These are phyloP conservation scores for Pelargonium australe DNA, from an alignment of 441 rosid genomes.

Conservation along the genomic window DNA sequence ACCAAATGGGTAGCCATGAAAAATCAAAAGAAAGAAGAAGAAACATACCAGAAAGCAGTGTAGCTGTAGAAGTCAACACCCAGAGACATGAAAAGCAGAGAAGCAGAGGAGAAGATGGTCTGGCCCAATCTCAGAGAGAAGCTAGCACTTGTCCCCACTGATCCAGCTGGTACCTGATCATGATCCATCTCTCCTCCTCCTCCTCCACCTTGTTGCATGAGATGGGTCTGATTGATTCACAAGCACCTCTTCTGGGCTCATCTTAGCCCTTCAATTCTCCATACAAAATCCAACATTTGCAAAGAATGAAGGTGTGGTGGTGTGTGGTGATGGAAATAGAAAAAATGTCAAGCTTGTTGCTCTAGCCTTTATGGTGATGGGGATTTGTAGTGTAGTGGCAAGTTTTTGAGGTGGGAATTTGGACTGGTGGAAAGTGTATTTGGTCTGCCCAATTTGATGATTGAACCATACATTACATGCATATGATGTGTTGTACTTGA, in stretches of 20 bases:
- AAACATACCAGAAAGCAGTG: conserved; percentile 71
- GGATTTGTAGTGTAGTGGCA: conserved; percentile 1
- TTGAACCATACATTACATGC: no score
- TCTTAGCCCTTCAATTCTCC: neutral
- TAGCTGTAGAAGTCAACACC: conserved; percentile 75
- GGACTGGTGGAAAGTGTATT: no score
- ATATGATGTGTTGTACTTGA: no score
- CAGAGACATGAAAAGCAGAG: conserved; percentile 74
- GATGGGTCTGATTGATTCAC: neutral
- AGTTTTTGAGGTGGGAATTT: neutral
- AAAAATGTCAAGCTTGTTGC: conserved; percentile 4
- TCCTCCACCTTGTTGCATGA: conserved; percentile 23
- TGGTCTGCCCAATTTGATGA: no score
- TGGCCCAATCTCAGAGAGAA: conserved; percentile 78
- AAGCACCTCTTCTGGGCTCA: neutral
- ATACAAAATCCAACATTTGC: neutral
- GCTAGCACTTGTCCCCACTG: conserved; percentile 64
- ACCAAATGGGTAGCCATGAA: neutral
- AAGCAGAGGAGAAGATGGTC: conserved; percentile 57
- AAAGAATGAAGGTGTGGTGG: conserved; percentile 3
- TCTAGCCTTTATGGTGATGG: neutral
- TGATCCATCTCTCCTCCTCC: conserved; percentile 31
- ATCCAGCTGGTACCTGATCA: conserved; percentile 46
- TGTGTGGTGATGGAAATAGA: neutral
- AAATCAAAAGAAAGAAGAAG: neutral